phyloP scores from a whole-genome alignment of 495 filamentous ascomycete species.

The Annulohypoxylon moriforme region DNA sequence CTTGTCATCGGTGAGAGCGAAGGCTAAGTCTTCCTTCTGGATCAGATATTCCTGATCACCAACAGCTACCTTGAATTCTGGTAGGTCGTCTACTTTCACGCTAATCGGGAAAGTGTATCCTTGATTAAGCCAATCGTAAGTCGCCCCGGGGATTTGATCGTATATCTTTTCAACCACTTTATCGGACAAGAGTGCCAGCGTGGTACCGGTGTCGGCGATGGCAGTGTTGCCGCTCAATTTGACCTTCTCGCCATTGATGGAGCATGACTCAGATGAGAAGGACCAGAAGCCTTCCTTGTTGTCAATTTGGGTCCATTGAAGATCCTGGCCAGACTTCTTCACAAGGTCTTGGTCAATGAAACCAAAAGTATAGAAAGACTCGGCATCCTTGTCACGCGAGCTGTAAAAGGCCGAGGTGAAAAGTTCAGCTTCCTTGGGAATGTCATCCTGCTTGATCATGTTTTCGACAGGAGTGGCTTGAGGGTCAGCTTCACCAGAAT shows the following conservation, averaged over 20 bases:
- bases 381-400: constrained; percentile 66
- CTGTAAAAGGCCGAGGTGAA: constrained; percentile 80
- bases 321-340: constrained; percentile 63
- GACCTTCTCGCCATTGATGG: constrained; percentile 70
- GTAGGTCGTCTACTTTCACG: constrained; percentile 68
- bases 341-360: constrained; percentile 76
- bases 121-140: constrained; percentile 71
- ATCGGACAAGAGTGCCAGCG: constrained; percentile 77
- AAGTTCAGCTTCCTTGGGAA: constrained; percentile 70
- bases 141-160: constrained; percentile 72
- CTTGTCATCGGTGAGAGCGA: constrained; percentile 68
- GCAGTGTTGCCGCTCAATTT: constrained; percentile 73
- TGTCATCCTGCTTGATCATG: constrained; percentile 76
- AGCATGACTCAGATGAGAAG: constrained; percentile 69
- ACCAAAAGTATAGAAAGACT: constrained; percentile 84
- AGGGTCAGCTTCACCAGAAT: constrained; percentile 55
- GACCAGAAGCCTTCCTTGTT: constrained; percentile 79
- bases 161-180: constrained; percentile 74
- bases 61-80: constrained; percentile 74
- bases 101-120: constrained; percentile 74
- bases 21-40: constrained; percentile 78
- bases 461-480: constrained; percentile 80
- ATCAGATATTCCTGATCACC: constrained; percentile 73
- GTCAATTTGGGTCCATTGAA: constrained; percentile 74
- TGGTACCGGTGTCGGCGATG: constrained; percentile 84